Evolutionary conservation across 1,139 yeast genomes (phyloP).

Genomic region (Pichia sp.): DNA sequence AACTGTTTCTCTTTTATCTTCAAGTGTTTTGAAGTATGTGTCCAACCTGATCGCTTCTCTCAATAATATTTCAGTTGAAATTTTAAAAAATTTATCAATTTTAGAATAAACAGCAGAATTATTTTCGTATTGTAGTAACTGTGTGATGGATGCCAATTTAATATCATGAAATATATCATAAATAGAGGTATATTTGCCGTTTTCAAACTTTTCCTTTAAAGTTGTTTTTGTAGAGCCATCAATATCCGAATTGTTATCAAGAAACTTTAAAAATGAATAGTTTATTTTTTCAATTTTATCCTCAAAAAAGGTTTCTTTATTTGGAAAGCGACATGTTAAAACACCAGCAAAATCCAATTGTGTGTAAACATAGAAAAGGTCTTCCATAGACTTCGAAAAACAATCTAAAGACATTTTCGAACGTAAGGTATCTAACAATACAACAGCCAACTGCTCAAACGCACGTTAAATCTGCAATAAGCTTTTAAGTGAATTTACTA

Average conservation of each 20-base stretch:
- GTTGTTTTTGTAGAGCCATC: slow-evolving; percentile 30
- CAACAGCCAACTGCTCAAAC: background rate
- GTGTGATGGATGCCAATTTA: slow-evolving; percentile 51
- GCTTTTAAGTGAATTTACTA: background rate
- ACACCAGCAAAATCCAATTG: slow-evolving; percentile 9
- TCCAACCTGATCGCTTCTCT: slow-evolving; percentile 60
- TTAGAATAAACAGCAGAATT: slow-evolving; percentile 43
- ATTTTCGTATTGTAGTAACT: slow-evolving; percentile 24
- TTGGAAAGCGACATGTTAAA: slow-evolving; percentile 10
- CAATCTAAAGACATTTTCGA: background rate
- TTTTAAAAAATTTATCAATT: slow-evolving; percentile 64
- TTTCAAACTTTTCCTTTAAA: slow-evolving; percentile 29
- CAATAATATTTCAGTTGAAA: slow-evolving; percentile 60
- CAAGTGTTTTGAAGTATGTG: slow-evolving; percentile 15
- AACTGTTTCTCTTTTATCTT: slow-evolving; percentile 3
- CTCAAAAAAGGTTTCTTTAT: slow-evolving; percentile 36
- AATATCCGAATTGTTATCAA: slow-evolving; percentile 23
- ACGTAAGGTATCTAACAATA: background rate
- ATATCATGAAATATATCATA: slow-evolving; percentile 69
- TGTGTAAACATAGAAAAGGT: slow-evolving; percentile 6
- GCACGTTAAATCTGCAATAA: background rate
- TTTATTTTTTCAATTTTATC: slow-evolving; percentile 37
- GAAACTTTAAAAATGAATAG: slow-evolving; percentile 35
- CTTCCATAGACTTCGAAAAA: slow-evolving; percentile 5
- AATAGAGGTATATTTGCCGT: slow-evolving; percentile 37